Percentiles rank a stretch among this genome's conserved stretches.
Conservation (phyloP, 768 basidiomycete species). For the Rhizopogon sp. region DNA sequence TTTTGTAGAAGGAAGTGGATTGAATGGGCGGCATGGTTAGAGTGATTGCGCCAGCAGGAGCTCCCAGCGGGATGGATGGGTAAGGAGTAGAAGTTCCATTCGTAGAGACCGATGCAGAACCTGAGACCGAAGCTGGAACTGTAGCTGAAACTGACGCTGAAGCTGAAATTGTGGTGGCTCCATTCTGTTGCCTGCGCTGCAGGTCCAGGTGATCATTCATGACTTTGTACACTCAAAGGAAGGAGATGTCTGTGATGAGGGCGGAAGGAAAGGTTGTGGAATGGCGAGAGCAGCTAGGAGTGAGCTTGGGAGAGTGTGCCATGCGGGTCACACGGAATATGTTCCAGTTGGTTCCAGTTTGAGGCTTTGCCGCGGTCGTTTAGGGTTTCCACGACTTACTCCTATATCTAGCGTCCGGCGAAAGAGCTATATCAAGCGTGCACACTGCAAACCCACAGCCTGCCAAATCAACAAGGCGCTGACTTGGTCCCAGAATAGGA, state of each 20-base stretch:
- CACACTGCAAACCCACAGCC: conserved; percentile 4
- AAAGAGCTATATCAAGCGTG: conserved; percentile 2
- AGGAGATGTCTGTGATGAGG: not conserved
- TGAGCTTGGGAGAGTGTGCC: conserved; percentile 3
- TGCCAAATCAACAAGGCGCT: not conserved
- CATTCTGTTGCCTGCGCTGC: conserved; percentile 21
- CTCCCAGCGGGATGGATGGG: conserved; percentile 40
- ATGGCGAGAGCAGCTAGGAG: not conserved
- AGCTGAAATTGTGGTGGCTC: conserved; percentile 2
- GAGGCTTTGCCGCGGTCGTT: not conserved
- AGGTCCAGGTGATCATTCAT: conserved; percentile 10
- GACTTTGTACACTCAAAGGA: not conserved
- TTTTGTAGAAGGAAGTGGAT: conserved; percentile 62
- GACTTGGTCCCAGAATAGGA: not conserved
- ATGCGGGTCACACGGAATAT: conserved; percentile 3
- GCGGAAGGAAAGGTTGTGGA: not conserved
- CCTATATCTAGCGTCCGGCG: not conserved
- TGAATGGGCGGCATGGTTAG: conserved; percentile 57
- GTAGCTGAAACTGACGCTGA: conserved; percentile 10
- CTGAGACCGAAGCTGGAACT: not conserved
- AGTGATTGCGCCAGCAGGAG: conserved; percentile 47
- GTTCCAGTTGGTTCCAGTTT: conserved; percentile 16
- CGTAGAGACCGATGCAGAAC: conserved; percentile 15
- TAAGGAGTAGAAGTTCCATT: conserved; percentile 30
- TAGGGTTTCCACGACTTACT: conserved; percentile 3